Percentiles rank a stretch among this genome's conserved stretches.
Conservation (phyloP, 2,329 filamentous ascomycete genomes). For the Curvularia spicifera region DNA sequence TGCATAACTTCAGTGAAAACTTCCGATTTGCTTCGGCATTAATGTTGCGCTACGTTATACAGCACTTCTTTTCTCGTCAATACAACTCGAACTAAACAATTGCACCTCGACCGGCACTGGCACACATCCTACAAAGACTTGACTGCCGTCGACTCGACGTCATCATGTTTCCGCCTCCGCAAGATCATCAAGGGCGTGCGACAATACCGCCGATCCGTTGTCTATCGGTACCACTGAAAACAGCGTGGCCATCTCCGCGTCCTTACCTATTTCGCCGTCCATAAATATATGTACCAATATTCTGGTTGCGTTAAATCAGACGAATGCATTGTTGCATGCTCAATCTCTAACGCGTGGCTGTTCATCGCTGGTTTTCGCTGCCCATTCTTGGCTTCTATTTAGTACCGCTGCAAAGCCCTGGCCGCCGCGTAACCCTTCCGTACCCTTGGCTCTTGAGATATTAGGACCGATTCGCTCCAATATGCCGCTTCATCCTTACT, state of each 20-base stretch:
- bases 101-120: neutral
- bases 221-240: neutral
- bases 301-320: neutral
- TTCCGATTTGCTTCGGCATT: neutral
- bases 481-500: neutral
- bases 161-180: neutral
- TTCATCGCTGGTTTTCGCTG: neutral
- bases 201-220: neutral
- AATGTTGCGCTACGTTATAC: neutral
- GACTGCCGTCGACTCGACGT: neutral
- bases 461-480: neutral
- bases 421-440: slow-evolving; percentile 7
- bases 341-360: neutral
- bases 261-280: neutral
- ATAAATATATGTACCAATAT: neutral
- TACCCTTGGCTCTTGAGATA: neutral
- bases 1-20: neutral
- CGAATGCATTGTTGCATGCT: neutral
- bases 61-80: too few relatives aligned
- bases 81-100: neutral
- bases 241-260: neutral
- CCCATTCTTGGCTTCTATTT: neutral
- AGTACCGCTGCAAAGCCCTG: neutral
- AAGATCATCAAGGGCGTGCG: neutral
- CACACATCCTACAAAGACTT: neutral